A percentile compares a stretch with the other conserved stretches of the same genome.
These are phyloP conservation scores for Apophysomyces elegans DNA, from an alignment of 371 early-diverging fungal genomes.

Conservation along the genomic window DNA sequence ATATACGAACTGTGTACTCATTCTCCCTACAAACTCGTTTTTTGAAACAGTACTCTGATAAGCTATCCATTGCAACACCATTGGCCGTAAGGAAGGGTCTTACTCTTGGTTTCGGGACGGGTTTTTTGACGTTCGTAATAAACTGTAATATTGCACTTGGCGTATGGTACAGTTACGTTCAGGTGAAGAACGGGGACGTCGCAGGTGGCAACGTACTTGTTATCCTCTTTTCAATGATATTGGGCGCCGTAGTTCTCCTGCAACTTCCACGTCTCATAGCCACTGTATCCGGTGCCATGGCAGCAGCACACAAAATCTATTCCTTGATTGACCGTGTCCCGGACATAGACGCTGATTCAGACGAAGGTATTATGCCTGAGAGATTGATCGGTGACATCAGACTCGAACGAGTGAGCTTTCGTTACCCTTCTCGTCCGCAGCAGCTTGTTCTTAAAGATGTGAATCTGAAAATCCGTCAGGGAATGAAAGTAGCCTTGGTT, in stretches of 20 bases:
- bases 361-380: slow-evolving; percentile 43
- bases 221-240: slow-evolving; percentile 64
- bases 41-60: slow-evolving; percentile 47
- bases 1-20: slow-evolving; percentile 75
- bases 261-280: slow-evolving; percentile 56
- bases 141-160: slow-evolving; percentile 59
- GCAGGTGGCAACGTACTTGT: slow-evolving; percentile 47
- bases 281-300: slow-evolving; percentile 59
- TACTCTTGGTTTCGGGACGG: slow-evolving; percentile 45
- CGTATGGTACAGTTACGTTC: slow-evolving; percentile 64
- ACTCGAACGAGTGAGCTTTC: slow-evolving; percentile 65
- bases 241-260: slow-evolving; percentile 23
- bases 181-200: slow-evolving; percentile 44
- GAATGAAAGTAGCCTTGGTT: slow-evolving; percentile 69
- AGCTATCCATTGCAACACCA: slow-evolving; percentile 39
- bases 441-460: slow-evolving; percentile 67
- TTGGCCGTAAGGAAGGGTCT: slow-evolving; percentile 36
- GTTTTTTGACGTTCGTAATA: slow-evolving; percentile 53
- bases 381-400: slow-evolving; percentile 42
- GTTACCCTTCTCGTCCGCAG: slow-evolving; percentile 76
- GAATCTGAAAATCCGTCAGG: slow-evolving; percentile 61
- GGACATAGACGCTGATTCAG: slow-evolving; percentile 56
- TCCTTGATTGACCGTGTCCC: slow-evolving; percentile 71
- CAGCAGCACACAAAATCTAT: slow-evolving; percentile 66
- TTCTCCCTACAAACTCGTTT: slow-evolving; percentile 70